phyloP scores from a whole-genome alignment of 2,329 filamentous ascomycete genomes.

The Monilinia polystroma region DNA sequence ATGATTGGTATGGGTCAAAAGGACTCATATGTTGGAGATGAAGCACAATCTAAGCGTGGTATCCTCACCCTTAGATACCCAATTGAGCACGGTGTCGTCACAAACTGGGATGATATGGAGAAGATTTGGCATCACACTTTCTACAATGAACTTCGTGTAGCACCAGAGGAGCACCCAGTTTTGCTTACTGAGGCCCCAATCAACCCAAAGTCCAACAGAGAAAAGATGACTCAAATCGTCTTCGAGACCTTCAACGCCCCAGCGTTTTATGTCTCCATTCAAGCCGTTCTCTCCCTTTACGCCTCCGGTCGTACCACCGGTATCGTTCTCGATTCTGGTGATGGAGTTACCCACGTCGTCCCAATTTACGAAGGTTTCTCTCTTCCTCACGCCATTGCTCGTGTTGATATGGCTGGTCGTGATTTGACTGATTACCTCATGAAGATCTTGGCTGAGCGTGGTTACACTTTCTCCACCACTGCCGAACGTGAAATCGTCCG shows the following conservation, averaged over 20 bases:
- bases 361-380: slow-evolving; percentile 99
- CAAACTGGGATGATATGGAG: slow-evolving; percentile 99
- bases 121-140: slow-evolving; percentile 99
- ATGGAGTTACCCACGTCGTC: slow-evolving; percentile 99
- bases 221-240: slow-evolving; percentile 99
- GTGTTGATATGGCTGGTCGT: slow-evolving; percentile 99
- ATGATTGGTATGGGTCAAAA: slow-evolving; percentile 99
- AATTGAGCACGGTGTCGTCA: slow-evolving; percentile 99
- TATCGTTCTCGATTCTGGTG: slow-evolving; percentile 99
- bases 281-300: slow-evolving; percentile 98
- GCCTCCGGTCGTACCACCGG: slow-evolving; percentile 99
- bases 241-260: slow-evolving; percentile 99
- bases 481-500: slow-evolving; percentile 99
- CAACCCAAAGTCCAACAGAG: slow-evolving; percentile 99
- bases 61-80: slow-evolving; percentile 99
- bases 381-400: slow-evolving; percentile 98
- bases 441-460: slow-evolving; percentile 99
- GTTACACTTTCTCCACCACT: slow-evolving; percentile 99
- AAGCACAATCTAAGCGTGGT: slow-evolving; percentile 99
- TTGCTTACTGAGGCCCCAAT: slow-evolving; percentile 98
- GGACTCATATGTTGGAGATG: slow-evolving; percentile 99
- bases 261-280: slow-evolving; percentile 99
- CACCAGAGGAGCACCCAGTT: slow-evolving; percentile 99
- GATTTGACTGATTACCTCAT: slow-evolving; percentile 99
- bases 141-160: slow-evolving; percentile 99